phyloP scores from a whole-genome alignment of 1,284 basidiomycete species.

The Cystobasidium sp. region DNA sequence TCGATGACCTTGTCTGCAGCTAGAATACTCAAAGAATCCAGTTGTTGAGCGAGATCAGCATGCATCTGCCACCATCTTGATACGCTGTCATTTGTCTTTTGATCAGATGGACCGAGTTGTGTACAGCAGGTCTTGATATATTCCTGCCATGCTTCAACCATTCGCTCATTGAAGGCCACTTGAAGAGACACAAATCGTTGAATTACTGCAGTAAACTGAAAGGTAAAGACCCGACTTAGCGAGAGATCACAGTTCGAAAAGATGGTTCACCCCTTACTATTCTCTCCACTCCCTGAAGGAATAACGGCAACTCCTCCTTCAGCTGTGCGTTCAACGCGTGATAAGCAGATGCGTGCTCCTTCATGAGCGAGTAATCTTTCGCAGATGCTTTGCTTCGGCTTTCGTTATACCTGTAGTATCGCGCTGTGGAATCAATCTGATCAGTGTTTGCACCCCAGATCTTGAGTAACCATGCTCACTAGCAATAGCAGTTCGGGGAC shows the following conservation, averaged over 20 bases:
- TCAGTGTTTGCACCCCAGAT: conserved; percentile 46
- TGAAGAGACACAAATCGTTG: conserved; percentile 30
- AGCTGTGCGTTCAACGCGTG: conserved; percentile 57
- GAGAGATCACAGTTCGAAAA: neutral
- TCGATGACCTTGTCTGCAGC: conserved; percentile 19
- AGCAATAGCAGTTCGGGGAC: conserved; percentile 45
- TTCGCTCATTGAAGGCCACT: conserved; percentile 22
- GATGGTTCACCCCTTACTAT: conserved; percentile 13
- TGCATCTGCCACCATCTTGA: conserved; percentile 31
- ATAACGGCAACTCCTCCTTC: conserved; percentile 56
- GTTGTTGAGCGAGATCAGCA: conserved; percentile 10
- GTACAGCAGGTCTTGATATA: conserved; percentile 23
- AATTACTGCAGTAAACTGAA: conserved; percentile 30
- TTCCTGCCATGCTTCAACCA: conserved; percentile 19
- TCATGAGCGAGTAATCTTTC: conserved; percentile 54
- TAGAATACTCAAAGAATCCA: conserved; percentile 33
- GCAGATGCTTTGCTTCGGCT: conserved; percentile 50
- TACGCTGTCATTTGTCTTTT: conserved; percentile 10
- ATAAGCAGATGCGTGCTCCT: conserved; percentile 57
- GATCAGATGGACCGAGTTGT: conserved; percentile 24
- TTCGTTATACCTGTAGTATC: conserved; percentile 50
- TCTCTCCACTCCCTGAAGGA: conserved; percentile 22
- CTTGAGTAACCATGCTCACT: conserved; percentile 41
- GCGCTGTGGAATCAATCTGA: conserved; percentile 49
- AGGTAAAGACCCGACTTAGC: neutral